phyloP scores from a whole-genome alignment of 2,329 filamentous ascomycete genomes.

The Penicillium vulpinum region DNA sequence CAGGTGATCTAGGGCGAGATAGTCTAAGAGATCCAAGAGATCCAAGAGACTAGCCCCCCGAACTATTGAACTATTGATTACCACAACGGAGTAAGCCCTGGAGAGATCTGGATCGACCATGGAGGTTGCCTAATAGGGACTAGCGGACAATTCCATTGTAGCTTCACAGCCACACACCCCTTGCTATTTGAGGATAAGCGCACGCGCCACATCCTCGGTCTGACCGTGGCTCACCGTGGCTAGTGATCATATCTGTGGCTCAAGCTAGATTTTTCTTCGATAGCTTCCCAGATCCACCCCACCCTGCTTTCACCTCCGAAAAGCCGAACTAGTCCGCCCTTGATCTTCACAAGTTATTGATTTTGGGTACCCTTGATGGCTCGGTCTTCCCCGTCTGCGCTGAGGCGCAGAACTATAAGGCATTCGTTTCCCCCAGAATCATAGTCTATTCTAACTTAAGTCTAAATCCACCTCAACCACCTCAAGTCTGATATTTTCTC shows the following conservation, averaged over 20 bases:
- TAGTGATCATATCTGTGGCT: constrained; percentile 14
- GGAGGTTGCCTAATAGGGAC: background rate
- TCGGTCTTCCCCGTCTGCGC: constrained; percentile 19
- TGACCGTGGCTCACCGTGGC: constrained; percentile 23
- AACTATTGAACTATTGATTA: constrained; percentile 8
- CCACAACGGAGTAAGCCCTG: background rate
- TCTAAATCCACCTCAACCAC: background rate
- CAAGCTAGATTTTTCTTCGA: constrained; percentile 15
- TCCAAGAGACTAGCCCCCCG: constrained; percentile 1
- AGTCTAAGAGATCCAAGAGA: background rate
- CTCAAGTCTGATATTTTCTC: background rate
- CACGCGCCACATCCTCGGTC: constrained; percentile 24
- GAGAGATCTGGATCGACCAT: constrained; percentile 2
- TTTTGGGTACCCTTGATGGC: constrained; percentile 18
- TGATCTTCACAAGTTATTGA: constrained; percentile 28
- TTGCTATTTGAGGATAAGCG: constrained; percentile 14
- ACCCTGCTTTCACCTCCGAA: constrained; percentile 12
- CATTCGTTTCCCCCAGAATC: constrained; percentile 10
- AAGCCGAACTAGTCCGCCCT: constrained; percentile 28
- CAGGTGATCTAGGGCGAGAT: constrained; percentile 4
- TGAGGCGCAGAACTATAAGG: constrained; percentile 19
- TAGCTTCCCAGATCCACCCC: constrained; percentile 23
- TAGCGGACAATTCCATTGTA: constrained; percentile 6
- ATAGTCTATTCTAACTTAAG: background rate
- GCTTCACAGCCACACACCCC: constrained; percentile 15